Evolutionary conservation across 176 grass and related monocot genomes (phyloP), one percentile per base, ranked within the genome.

Genomic region (Avena sativa): DNA sequence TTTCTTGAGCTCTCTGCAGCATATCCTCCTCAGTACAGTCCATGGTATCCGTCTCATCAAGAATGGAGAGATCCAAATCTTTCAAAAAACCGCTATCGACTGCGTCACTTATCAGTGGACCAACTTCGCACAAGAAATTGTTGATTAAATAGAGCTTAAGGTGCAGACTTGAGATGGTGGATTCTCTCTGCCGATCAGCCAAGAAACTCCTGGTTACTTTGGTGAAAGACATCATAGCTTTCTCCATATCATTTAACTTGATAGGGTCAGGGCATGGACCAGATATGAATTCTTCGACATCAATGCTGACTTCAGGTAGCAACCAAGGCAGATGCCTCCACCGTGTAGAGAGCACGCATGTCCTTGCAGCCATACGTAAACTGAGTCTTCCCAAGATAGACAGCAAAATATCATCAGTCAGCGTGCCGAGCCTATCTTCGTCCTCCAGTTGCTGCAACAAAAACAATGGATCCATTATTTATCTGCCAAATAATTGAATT

Each of bases 311-410:
- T 23, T 81, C 46, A 36, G 44, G 62, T 0, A 81, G 26, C 62
- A 81, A 34, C 79, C 46, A 68, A 26, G 79, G 79, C 16, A 52
- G 23, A 8, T 81, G 61, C 46, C 58, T 81, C 23, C 44, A 67
- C 44, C 51, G 49, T 17, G 15, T 78, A 36, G 72, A 36, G 4
- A 57, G 28, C 4, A 28, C 16, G 2, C 75, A 36, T 32, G 50
- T 20, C 28, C 75, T 55, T 57, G 23, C 72, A 20, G 75, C 28
- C 4, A 28, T 36, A 12, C 15, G 0, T 34, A 49, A 11, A 46
- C 12, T 8, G 2, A 67, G 5, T 20, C 9, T 65, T 3, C 0
- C 14, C 9, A 81, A 66, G 79, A 67, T 81, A n/a, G 79, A 51
- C 5, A 67, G 5, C 32, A 67, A 50, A 20, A 66, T 28, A 55